These are phyloP conservation scores for Chalciporus sp. DNA, from an alignment of 1,284 basidiomycete genomes.

Conservation along the genomic window DNA sequence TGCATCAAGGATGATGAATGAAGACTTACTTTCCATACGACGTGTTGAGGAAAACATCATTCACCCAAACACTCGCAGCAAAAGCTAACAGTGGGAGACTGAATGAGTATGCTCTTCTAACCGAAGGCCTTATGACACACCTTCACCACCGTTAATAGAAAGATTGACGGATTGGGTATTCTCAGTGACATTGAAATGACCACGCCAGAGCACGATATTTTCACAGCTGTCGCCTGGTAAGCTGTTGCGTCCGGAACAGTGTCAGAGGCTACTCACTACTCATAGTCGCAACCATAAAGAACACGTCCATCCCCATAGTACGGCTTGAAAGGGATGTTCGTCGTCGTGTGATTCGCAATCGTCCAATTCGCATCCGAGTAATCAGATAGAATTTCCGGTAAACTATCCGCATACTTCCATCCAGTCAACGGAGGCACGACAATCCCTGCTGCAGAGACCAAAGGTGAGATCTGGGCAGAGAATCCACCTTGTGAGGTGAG, in stretches of 20 bases:
- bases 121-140: slow-evolving; percentile 38
- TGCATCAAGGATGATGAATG: not conserved
- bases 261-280: slow-evolving; percentile 57
- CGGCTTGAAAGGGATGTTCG: slow-evolving; percentile 68
- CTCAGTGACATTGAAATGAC: slow-evolving; percentile 69
- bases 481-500: slow-evolving; percentile 44
- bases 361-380: slow-evolving; percentile 69
- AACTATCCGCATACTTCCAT: slow-evolving; percentile 73
- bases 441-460: slow-evolving; percentile 16
- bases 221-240: slow-evolving; percentile 60
- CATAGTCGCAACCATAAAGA: slow-evolving; percentile 81
- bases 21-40: slow-evolving; percentile 67
- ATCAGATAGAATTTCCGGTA: slow-evolving; percentile 61
- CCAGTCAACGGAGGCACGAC: slow-evolving; percentile 44
- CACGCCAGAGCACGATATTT: slow-evolving; percentile 78
- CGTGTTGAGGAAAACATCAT: slow-evolving; percentile 69
- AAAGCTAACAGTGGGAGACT: slow-evolving; percentile 46
- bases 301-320: slow-evolving; percentile 73
- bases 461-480: slow-evolving; percentile 33
- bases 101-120: not conserved
- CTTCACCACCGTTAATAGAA: slow-evolving; percentile 78
- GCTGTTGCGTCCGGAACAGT: not conserved
- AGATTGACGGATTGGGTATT: slow-evolving; percentile 64
- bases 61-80: slow-evolving; percentile 81
- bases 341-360: slow-evolving; percentile 65